Percentiles rank a stretch among this genome's conserved stretches.
Conservation (phyloP, 192 early-diverging fungal genomes). For the Chytriomyces sp. region DNA sequence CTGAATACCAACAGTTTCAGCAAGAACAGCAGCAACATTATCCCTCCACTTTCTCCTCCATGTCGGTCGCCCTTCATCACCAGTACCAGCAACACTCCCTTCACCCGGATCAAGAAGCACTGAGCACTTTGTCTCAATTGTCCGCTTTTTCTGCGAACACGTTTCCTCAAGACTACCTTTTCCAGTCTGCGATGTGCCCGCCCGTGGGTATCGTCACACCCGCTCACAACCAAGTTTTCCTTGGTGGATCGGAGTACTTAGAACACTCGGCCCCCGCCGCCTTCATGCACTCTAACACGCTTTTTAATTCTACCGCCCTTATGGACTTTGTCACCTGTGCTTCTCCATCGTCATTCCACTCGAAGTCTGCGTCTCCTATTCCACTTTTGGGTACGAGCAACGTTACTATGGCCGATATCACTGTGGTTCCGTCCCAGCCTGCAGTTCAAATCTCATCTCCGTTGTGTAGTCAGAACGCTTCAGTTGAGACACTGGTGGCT, state of each 20-base stretch:
- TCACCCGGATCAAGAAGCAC: background rate
- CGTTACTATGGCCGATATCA: background rate
- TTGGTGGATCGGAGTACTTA: conserved; percentile 1
- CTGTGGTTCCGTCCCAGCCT: background rate
- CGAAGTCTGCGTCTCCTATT: background rate
- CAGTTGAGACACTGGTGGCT: background rate
- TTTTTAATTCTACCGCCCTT: background rate
- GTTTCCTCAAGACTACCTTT: background rate
- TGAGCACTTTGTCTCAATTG: background rate
- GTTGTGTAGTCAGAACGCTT: background rate
- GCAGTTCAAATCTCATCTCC: too few species aligned
- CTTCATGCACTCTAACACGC: background rate
- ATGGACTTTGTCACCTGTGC: background rate
- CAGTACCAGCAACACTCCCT: too few species aligned
- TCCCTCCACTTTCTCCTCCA: background rate
- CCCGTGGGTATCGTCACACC: background rate
- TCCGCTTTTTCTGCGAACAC: too few species aligned
- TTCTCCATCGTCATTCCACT: background rate
- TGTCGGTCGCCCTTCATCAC: background rate
- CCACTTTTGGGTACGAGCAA: background rate
- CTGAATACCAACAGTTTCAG: background rate
- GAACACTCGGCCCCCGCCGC: background rate
- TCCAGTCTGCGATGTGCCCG: background rate
- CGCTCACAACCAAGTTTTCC: background rate
- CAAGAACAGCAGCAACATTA: background rate